phyloP scores from a whole-genome alignment of 129 eudicot species.

The Pseudognaphalium luteoalbum region DNA sequence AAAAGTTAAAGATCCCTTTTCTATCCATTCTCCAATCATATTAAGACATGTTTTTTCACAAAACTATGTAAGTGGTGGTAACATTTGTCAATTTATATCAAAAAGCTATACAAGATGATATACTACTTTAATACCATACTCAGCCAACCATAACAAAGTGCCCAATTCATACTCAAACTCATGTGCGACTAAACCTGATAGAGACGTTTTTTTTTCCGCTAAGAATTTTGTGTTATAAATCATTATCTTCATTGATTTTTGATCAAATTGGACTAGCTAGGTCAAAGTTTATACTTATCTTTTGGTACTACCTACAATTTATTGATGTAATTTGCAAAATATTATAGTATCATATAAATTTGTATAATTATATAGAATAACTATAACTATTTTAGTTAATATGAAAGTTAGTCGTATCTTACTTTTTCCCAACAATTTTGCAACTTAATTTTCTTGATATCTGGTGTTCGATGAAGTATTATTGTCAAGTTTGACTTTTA shows the following conservation, averaged over 20 bases:
- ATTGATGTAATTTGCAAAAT: too few relatives aligned
- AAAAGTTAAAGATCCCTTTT: constrained; percentile 47
- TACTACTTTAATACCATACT: constrained; percentile 9
- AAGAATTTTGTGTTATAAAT: neutral
- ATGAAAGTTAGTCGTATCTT: too few relatives aligned
- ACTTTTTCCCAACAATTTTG: too few relatives aligned
- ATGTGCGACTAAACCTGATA: neutral
- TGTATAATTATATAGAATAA: too few relatives aligned
- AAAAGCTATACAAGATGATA: constrained; percentile 3
- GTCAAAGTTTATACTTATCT: neutral
- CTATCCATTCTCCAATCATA: constrained; percentile 40
- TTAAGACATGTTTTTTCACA: neutral
- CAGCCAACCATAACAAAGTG: constrained; percentile 9
- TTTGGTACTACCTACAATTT: too few relatives aligned
- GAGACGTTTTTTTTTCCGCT: neutral
- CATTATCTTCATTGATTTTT: too few relatives aligned
- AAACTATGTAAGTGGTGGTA: neutral
- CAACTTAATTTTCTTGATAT: too few relatives aligned
- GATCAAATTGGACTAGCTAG: neutral
- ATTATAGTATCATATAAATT: too few relatives aligned
- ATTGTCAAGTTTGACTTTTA: too few relatives aligned
- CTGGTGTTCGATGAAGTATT: too few relatives aligned
- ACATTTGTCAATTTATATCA: neutral
- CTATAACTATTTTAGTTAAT: too few relatives aligned
- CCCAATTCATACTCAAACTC: constrained; percentile 6